phyloP scores from a whole-genome alignment of 1,284 basidiomycete genomes.

The Pterulicium gracile region DNA sequence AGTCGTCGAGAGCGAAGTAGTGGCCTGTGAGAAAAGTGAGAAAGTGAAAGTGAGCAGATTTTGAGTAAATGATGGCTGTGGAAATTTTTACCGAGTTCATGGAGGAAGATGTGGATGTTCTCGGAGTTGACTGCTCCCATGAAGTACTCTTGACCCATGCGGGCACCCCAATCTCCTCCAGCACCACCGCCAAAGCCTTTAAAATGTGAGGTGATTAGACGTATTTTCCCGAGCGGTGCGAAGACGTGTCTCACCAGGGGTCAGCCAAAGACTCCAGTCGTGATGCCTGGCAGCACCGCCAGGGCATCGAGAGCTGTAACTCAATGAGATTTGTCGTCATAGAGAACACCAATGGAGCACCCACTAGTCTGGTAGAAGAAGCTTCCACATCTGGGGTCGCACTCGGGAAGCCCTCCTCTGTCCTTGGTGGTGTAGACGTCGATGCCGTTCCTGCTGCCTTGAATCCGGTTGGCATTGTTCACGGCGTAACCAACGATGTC shows the following conservation, averaged over 20 bases:
- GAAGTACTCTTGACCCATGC: constrained; percentile 8
- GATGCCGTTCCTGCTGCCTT: constrained; percentile 7
- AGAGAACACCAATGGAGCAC: not conserved
- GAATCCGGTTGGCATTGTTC: constrained; percentile 3
- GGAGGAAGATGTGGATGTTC: constrained; percentile 7
- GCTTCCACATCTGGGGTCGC: constrained; percentile 8
- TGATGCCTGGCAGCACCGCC: constrained; percentile 10
- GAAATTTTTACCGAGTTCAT: constrained; percentile 5
- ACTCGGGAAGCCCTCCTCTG: constrained; percentile 7
- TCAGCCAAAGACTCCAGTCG: constrained; percentile 4
- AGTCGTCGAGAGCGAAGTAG: constrained; percentile 2
- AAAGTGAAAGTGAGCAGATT: not conserved
- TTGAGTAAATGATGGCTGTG: not conserved
- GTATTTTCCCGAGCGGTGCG: not conserved
- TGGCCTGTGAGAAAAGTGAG: not conserved
- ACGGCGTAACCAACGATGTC: constrained; percentile 9
- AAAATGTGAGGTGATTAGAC: constrained; percentile 5
- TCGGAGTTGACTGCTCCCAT: constrained; percentile 4
- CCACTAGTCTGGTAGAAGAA: constrained; percentile 12
- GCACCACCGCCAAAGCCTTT: constrained; percentile 6
- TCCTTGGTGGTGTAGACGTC: constrained; percentile 10
- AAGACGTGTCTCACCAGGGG: not conserved
- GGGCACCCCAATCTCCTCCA: constrained; percentile 8
- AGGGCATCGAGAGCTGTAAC: constrained; percentile 5
- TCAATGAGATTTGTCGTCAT: not conserved